Base-by-base conservation (phyloP, 1,284 basidiomycete genomes). In the Bjerkandera adusta region DNA sequence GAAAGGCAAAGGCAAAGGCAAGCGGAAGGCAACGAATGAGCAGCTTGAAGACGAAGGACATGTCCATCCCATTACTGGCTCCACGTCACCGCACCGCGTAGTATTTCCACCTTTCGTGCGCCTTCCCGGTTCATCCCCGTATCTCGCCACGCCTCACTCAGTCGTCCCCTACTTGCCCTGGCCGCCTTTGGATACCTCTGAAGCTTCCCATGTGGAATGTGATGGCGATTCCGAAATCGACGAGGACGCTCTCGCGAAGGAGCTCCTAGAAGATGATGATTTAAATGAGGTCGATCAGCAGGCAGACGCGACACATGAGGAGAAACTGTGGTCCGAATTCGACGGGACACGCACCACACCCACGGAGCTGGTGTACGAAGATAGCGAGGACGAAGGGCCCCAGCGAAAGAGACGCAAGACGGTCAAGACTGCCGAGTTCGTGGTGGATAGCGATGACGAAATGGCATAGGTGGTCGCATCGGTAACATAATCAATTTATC, bases 191-290 rank as follows among this genome's bases (percentile, higher is more conserved):
- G n/a, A n/a, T n/a, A n/a, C n/a, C n/a, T n/a, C n/a, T n/a, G n/a
- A n/a, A n/a, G 48, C 54, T 35, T 37, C 49, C 8, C 21, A 43
- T 27, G 12, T 18, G 12, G 33, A 27, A 0, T 39, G 49, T 15
- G 33, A 44, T 1, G 44, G 35, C 13, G 36, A 38, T 1, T 1
- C 34, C 3, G 52, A 55, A 0, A 47, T 49, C 1, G 47, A 52
- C 16, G 62, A 63, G 0, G 66, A 64, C 2, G 45, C 69, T 6
- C 53, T 62, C 3, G 67, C 70, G 36, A 68, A 38, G 5, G 39
- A 47, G 4, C 54, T 83, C 21, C 48, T 62, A 6, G 75, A 75
- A 16, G 83, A 85, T 18, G 67, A 65, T 3, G 57, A 60, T 15
- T 53, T 77, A 32, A 74, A 84, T 34, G 45, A 52, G 25, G 45